These are phyloP conservation scores for Aethionema arabicum DNA, from an alignment of 345 rosid species.

Conservation along the genomic window DNA sequence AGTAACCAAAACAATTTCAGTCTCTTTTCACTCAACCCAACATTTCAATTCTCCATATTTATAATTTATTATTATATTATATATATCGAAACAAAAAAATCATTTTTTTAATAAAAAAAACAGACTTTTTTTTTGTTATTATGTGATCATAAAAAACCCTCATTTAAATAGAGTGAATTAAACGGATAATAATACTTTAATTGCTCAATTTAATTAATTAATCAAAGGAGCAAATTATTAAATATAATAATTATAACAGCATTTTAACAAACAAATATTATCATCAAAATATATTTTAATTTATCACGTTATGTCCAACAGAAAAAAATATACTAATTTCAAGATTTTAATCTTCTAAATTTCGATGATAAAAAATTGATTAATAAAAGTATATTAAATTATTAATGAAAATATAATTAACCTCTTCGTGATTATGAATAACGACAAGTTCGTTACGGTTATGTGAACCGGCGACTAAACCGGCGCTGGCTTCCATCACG, in stretches of 20 bases:
- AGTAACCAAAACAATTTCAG: constrained; percentile 3
- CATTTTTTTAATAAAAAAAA: background rate
- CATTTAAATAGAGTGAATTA: background rate
- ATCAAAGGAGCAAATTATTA: background rate
- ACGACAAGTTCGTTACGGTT: constrained; percentile 98
- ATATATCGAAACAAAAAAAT: too few relatives aligned
- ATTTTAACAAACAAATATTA: too few relatives aligned
- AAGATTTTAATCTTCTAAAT: background rate
- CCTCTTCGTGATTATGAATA: constrained; percentile 98
- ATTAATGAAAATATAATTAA: constrained; percentile 37
- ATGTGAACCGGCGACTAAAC: constrained; percentile 98
- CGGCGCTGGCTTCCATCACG: constrained; percentile 96
- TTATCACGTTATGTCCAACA: too few relatives aligned
- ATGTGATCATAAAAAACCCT: background rate
- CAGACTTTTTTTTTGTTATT: background rate
- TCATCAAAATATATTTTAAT: too few relatives aligned
- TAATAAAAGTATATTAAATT: background rate
- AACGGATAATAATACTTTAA: background rate
- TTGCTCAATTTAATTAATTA: background rate
- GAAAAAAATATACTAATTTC: background rate
- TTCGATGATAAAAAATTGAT: background rate
- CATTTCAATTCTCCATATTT: too few relatives aligned
- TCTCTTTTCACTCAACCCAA: too few relatives aligned
- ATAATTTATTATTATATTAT: too few relatives aligned
- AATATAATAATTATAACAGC: background rate